Percentiles rank a stretch among this genome's conserved stretches.
Conservation (phyloP, 2,329 filamentous ascomycete species). For the Colletotrichum sp. region DNA sequence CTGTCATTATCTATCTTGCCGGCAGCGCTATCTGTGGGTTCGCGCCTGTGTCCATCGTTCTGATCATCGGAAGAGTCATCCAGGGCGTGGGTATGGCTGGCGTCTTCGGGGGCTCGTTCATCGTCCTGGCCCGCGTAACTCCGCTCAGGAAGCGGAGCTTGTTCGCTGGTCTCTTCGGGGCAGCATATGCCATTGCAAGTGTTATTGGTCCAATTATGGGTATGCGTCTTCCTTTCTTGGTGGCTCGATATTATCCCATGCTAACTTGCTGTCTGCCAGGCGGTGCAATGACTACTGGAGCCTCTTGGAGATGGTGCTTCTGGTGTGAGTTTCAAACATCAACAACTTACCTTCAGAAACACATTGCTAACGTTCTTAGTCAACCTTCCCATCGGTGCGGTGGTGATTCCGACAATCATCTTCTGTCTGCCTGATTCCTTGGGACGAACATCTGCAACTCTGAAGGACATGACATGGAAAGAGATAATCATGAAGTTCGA, state of each 20-base stretch:
- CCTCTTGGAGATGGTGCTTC: background rate
- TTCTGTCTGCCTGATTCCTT: slow-evolving; percentile 6
- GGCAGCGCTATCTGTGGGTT: slow-evolving; percentile 26
- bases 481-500: slow-evolving; percentile 26
- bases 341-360: accelerated
- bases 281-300: background rate
- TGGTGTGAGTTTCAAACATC: background rate
- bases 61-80: slow-evolving; percentile 41
- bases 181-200: slow-evolving; percentile 40
- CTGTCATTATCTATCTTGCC: slow-evolving; percentile 26
- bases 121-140: slow-evolving; percentile 42
- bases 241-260: background rate
- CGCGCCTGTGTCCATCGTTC: slow-evolving; percentile 32
- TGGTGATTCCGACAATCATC: slow-evolving; percentile 29
- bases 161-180: slow-evolving; percentile 40
- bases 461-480: background rate
- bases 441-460: background rate
- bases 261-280: background rate
- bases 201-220: slow-evolving; percentile 30
- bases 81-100: slow-evolving; percentile 39
- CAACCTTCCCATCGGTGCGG: background rate
- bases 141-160: slow-evolving; percentile 35
- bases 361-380: accelerated
- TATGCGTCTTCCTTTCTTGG: background rate
- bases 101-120: slow-evolving; percentile 35